Percentiles rank a stretch among this genome's conserved stretches.
Conservation (phyloP, 2,329 filamentous ascomycete genomes). For the Fusarium sp. region DNA sequence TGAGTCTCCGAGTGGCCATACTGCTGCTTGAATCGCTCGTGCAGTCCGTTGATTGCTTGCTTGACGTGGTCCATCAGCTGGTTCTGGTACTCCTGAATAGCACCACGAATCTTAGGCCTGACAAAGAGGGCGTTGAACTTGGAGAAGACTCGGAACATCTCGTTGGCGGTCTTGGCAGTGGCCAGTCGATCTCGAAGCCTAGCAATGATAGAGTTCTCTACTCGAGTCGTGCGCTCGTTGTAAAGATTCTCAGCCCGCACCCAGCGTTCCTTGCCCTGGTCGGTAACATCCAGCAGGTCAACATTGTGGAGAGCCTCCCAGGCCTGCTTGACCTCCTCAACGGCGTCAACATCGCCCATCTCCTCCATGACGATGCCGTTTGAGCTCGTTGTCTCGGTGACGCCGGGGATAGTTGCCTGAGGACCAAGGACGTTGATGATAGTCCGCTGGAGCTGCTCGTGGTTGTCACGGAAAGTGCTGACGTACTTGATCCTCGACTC, state of each 20-base stretch:
- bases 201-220: conserved; percentile 99
- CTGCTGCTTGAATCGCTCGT: conserved; percentile 98
- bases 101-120: conserved; percentile 97
- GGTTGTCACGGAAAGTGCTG: conserved; percentile 92
- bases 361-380: conserved; percentile 86
- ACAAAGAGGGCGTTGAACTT: conserved; percentile 99
- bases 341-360: conserved; percentile 96
- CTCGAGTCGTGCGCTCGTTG: conserved; percentile 95
- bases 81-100: conserved; percentile 97
- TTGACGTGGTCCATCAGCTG: conserved; percentile 99
- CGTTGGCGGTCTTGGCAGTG: conserved; percentile 95
- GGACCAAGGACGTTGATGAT: conserved; percentile 97
- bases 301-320: conserved; percentile 96
- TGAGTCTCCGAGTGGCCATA: conserved; percentile 98
- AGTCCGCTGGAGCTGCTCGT: conserved; percentile 96
- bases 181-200: conserved; percentile 91
- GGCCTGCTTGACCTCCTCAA: conserved; percentile 94
- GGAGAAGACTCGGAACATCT: conserved; percentile 99
- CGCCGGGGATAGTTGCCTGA: conserved; percentile 68
- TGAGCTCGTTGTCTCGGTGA: conserved; percentile 62
- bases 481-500: conserved; percentile 95
- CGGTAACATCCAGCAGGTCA: conserved; percentile 91
- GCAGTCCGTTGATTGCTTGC: conserved; percentile 90
- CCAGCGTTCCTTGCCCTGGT: conserved; percentile 91
- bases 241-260: conserved; percentile 95